Evolutionary conservation across 352 stramenopile species (phyloP).

Genomic region (Globisporangium echinulatum): DNA sequence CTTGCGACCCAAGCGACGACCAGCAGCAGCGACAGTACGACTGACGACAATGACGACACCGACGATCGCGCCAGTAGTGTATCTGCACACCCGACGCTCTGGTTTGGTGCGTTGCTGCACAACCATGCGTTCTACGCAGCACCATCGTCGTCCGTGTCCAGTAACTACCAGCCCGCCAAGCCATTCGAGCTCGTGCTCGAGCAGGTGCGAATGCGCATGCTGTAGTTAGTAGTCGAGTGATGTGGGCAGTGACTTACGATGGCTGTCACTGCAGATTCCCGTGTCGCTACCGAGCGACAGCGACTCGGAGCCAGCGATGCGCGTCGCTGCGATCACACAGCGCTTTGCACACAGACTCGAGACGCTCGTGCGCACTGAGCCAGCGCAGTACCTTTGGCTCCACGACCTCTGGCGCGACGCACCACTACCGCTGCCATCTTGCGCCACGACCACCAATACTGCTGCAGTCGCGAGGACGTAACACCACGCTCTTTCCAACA

Average conservation of each 20-base stretch:
- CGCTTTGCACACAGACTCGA: conserved; percentile 35
- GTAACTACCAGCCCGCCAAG: conserved; percentile 8
- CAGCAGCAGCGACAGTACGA: background rate
- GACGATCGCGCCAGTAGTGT: background rate
- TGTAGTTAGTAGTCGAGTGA: background rate
- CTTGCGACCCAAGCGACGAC: conserved; percentile 9
- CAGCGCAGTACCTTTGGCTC: conserved; percentile 53
- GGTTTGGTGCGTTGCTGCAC: conserved; percentile 40
- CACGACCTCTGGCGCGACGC: conserved; percentile 37
- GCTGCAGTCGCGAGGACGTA: background rate
- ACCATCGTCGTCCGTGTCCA: background rate
- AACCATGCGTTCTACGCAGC: conserved; percentile 22
- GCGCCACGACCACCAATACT: background rate
- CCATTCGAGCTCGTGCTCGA: conserved; percentile 39
- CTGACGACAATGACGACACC: background rate
- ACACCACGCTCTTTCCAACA: too few species aligned
- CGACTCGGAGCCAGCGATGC: too few species aligned
- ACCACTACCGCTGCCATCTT: background rate
- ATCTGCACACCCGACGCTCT: conserved; percentile 15
- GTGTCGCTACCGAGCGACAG: too few species aligned
- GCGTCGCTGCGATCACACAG: conserved; percentile 20
- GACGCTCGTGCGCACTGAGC: conserved; percentile 18
- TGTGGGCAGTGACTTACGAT: too few species aligned
- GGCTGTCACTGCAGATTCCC: background rate
- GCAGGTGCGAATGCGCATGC: conserved; percentile 12